Conservation (phyloP, 2,329 filamentous ascomycete genomes). For the Incumbomyces delicatus region DNA sequence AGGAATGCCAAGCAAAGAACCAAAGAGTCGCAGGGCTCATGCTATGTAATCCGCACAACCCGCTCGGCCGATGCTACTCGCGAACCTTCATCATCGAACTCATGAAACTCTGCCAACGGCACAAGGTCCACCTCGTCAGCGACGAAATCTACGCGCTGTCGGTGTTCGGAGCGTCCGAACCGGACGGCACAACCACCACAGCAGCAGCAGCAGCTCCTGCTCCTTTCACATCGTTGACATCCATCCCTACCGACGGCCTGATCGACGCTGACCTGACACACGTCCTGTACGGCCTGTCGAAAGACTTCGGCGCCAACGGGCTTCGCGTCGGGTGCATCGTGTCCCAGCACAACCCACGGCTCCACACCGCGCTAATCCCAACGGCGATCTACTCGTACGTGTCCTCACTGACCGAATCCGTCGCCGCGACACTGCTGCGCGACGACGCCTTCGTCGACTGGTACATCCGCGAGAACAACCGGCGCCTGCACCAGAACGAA, state of each 20-base stretch:
- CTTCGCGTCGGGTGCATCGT: constrained; percentile 44
- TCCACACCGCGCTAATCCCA: constrained; percentile 32
- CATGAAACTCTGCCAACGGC: constrained; percentile 41
- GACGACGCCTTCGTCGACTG: constrained; percentile 35
- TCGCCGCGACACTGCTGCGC: constrained; percentile 29
- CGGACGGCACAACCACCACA: neutral
- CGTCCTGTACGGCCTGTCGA: constrained; percentile 38
- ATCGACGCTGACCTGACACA: constrained; percentile 45
- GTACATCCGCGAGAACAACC: constrained; percentile 38
- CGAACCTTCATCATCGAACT: constrained; percentile 31
- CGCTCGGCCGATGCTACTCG: constrained; percentile 41
- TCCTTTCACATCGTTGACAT: constrained; percentile 39
- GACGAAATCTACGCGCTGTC: constrained; percentile 53
- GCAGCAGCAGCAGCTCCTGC: constrained; percentile 29
- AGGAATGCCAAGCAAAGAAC: constrained; percentile 29
- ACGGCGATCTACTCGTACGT: constrained; percentile 39
- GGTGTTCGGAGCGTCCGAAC: no score
- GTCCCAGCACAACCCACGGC: constrained; percentile 35
- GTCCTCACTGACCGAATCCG: constrained; percentile 36
- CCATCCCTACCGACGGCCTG: constrained; percentile 33
- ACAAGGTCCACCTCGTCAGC: constrained; percentile 45
- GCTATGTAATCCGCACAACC: constrained; percentile 45
- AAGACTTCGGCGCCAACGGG: constrained; percentile 50
- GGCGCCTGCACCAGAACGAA: constrained; percentile 33
- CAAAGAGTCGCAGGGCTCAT: constrained; percentile 39